Percentiles rank a stretch among this genome's conserved stretches.
These are phyloP conservation scores for Ustilago cynodontis DNA, from an alignment of 1,284 basidiomycete genomes.

Conservation along the genomic window DNA sequence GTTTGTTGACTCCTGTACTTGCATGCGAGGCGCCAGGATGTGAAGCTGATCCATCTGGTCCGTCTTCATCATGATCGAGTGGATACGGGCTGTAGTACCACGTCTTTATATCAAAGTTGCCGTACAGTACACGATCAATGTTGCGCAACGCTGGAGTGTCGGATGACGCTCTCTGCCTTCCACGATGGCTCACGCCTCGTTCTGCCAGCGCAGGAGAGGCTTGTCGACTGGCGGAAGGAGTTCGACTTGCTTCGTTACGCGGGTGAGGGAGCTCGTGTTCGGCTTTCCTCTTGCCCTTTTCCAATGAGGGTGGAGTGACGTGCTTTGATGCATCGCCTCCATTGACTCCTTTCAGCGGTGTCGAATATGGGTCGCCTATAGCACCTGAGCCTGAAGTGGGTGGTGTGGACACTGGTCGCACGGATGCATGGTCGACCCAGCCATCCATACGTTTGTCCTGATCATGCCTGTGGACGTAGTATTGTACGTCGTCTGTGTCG, in stretches of 20 bases:
- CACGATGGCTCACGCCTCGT: conserved; percentile 12
- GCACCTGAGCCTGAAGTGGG: not conserved
- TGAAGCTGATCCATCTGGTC: conserved; percentile 1
- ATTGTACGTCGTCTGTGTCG: conserved; percentile 28
- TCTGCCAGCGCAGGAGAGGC: conserved; percentile 31
- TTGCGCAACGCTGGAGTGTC: conserved; percentile 38
- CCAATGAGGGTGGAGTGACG: conserved; percentile 8
- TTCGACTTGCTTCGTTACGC: conserved; percentile 30
- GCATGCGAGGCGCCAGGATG: conserved; percentile 7
- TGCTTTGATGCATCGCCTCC: not conserved
- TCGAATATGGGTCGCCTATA: not conserved
- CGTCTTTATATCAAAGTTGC: conserved; percentile 67
- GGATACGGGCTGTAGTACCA: conserved; percentile 70
- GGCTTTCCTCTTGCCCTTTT: conserved; percentile 42
- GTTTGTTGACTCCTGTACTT: conserved; percentile 11
- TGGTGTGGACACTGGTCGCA: conserved; percentile 9
- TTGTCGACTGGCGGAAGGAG: conserved; percentile 39
- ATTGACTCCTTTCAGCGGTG: conserved; percentile 12
- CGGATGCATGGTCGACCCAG: conserved; percentile 34
- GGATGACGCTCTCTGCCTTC: conserved; percentile 13
- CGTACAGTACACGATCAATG: conserved; percentile 65
- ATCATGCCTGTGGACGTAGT: conserved; percentile 47
- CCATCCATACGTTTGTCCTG: conserved; percentile 52
- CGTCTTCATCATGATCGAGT: conserved; percentile 56
- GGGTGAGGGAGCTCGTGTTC: conserved; percentile 27